phyloP scores from a whole-genome alignment of 2,329 filamentous ascomycete genomes.

The Cercospora zeae-maydis region DNA sequence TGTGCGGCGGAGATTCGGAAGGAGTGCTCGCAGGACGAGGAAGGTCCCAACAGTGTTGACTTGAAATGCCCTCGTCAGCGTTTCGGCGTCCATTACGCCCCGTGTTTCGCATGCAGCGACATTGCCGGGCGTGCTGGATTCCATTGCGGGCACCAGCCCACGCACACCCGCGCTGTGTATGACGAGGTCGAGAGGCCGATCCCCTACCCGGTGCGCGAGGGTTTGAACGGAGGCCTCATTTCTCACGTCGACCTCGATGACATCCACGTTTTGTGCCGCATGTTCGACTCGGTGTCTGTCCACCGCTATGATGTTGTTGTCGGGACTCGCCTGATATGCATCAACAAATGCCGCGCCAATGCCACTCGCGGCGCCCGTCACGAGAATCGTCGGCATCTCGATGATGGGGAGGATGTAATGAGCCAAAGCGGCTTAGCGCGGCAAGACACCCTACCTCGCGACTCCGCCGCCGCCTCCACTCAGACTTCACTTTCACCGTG shows the following conservation, averaged over 20 bases:
- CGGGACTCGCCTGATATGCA: slow-evolving; percentile 24
- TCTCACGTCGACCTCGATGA: slow-evolving; percentile 31
- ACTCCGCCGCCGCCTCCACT: too few relatives aligned
- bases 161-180: slow-evolving; percentile 47
- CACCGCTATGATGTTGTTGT: slow-evolving; percentile 34
- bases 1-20: slow-evolving; percentile 35
- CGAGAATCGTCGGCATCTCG: slow-evolving; percentile 30
- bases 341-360: slow-evolving; percentile 38
- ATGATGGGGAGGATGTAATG: not conserved
- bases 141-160: slow-evolving; percentile 40
- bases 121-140: slow-evolving; percentile 30
- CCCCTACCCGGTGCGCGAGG: slow-evolving; percentile 22
- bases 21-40: slow-evolving; percentile 37
- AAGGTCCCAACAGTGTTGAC: slow-evolving; percentile 46
- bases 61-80: slow-evolving; percentile 40
- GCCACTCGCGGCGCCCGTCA: slow-evolving; percentile 41
- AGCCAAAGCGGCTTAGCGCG: not conserved
- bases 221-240: slow-evolving; percentile 26
- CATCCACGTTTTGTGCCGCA: slow-evolving; percentile 23
- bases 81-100: slow-evolving; percentile 40
- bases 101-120: slow-evolving; percentile 43
- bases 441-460: not conserved
- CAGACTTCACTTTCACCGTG: not conserved
- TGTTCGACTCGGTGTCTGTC: slow-evolving; percentile 27
- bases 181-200: slow-evolving; percentile 37